These are phyloP conservation scores for Coprinopsis marcescibilis DNA, from an alignment of 768 basidiomycete genomes.

Conservation along the genomic window DNA sequence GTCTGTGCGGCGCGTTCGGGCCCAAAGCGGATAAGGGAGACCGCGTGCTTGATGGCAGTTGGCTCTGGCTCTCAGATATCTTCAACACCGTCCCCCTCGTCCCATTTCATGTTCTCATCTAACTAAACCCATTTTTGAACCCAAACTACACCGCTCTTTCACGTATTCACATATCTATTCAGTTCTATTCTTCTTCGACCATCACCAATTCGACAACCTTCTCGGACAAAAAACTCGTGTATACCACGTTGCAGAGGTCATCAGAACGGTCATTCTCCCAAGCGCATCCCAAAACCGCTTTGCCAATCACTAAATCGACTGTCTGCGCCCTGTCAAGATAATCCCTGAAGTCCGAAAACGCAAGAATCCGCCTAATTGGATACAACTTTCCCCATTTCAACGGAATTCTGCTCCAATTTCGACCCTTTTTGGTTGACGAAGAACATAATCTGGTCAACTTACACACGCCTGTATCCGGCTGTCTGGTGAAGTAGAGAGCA, in stretches of 20 bases:
- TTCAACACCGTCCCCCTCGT: background rate
- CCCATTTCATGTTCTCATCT: constrained; percentile 2
- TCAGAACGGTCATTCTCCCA: constrained; percentile 13
- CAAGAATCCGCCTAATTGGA: constrained; percentile 4
- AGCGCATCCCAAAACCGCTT: background rate
- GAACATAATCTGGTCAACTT: background rate
- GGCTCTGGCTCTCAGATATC: background rate
- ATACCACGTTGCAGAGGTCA: constrained; percentile 56
- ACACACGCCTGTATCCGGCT: background rate
- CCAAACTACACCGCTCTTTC: background rate
- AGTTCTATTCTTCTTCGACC: constrained; percentile 20
- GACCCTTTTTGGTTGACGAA: background rate
- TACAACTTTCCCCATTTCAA: background rate
- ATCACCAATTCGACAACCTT: constrained; percentile 20
- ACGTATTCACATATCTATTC: background rate
- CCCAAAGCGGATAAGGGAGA: constrained; percentile 8
- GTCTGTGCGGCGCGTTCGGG: too few species aligned
- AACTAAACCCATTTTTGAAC: background rate
- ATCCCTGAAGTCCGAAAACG: constrained; percentile 4
- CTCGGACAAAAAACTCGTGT: constrained; percentile 50
- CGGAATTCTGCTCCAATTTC: background rate
- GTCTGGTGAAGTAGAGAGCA: background rate
- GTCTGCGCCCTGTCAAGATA: constrained; percentile 6
- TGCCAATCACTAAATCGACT: constrained; percentile 7
- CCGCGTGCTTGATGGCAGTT: constrained; percentile 4